Base-by-base conservation (phyloP, 257 asterid species). In the Solanum clarkiae region DNA sequence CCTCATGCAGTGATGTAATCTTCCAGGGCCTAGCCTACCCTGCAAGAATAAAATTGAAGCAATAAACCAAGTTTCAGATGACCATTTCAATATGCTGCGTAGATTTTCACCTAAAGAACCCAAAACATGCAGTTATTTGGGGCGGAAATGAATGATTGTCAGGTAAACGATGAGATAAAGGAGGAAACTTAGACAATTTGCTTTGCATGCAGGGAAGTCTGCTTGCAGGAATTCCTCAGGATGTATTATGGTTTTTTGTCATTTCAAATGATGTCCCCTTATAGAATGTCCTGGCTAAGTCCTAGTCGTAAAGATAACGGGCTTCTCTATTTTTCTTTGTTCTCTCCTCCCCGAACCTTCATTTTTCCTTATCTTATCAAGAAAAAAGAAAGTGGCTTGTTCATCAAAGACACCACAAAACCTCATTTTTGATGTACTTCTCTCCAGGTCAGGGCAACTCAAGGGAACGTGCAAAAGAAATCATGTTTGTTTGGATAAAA, bases 1-100 rank as follows among this genome's bases (percentile, higher is more conserved):
- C 86, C 99, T 96, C 99, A 96, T 95, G 95, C 99, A 96, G 86
- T 96, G 99, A 90, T 96, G 99, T 87, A 96, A 82, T 88, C 99
- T 92, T 85, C 99, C 99, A 0, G 99, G 99, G 59, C 99, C 99
- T 74, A 96, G 90, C 88, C 99, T 90, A 83, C 99, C 99, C 99
- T 96, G 92, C 77, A 81, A 49, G 70, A 83, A 85, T 5, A 68
- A 42, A 69, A 40, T 70, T 22, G 22, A 69, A 70, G 26, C 29
- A 70, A 62, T 22, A 0, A 81, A 53, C 56, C 8, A 18, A 26
- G 83, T 45, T 84, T 15, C 75, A 80, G 51, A 87, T 29, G 26
- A 82, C 4, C 24, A 32, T 81, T 81, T 81, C 42, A 49, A 81
- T 56, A 18, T 81, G 84, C 84, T 81, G 80, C 53, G 40, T 40